phyloP scores from a whole-genome alignment of 2,329 filamentous ascomycete species.

The Verticillium nonalfalfae region DNA sequence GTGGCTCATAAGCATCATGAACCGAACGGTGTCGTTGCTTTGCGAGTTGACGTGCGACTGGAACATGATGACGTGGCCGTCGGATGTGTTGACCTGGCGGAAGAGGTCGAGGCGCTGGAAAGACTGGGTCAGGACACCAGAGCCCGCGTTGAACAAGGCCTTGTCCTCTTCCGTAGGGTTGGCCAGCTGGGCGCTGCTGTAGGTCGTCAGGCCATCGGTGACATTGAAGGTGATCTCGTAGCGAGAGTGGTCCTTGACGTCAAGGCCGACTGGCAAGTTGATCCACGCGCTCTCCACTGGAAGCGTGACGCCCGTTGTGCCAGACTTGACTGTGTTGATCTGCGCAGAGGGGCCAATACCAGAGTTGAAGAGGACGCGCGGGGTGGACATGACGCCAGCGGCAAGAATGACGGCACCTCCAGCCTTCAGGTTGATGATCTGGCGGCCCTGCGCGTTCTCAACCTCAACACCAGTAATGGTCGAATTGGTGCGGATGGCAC shows the following conservation, averaged over 20 bases:
- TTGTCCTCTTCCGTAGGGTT: slow-evolving; percentile 9
- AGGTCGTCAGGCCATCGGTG: slow-evolving; percentile 10
- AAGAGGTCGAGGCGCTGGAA: slow-evolving; percentile 16
- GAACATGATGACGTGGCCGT: slow-evolving; percentile 16
- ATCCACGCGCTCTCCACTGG: slow-evolving; percentile 46
- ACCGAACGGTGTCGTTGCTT: slow-evolving; percentile 11
- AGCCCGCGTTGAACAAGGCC: slow-evolving; percentile 13
- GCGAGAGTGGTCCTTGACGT: slow-evolving; percentile 47
- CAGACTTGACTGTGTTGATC: slow-evolving; percentile 39
- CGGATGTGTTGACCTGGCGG: slow-evolving; percentile 14
- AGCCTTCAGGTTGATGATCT: slow-evolving; percentile 14
- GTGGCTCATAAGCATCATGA: slow-evolving; percentile 17
- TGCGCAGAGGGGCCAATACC: slow-evolving; percentile 46
- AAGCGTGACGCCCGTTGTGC: slow-evolving; percentile 36
- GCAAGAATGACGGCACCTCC: slow-evolving; percentile 12
- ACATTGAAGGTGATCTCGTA: slow-evolving; percentile 13
- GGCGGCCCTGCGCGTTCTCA: slow-evolving; percentile 11
- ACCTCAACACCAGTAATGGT: slow-evolving; percentile 27
- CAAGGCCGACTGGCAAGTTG: slow-evolving; percentile 50
- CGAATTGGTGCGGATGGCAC: slow-evolving; percentile 14
- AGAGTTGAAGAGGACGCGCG: slow-evolving; percentile 47
- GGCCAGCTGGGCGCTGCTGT: slow-evolving; percentile 7
- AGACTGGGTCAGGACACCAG: slow-evolving; percentile 16
- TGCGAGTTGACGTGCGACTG: slow-evolving; percentile 15
- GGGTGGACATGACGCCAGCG: slow-evolving; percentile 12